These are phyloP conservation scores for Davidsoniella virescens DNA, from an alignment of 2,329 filamentous ascomycete genomes.

Conservation along the genomic window DNA sequence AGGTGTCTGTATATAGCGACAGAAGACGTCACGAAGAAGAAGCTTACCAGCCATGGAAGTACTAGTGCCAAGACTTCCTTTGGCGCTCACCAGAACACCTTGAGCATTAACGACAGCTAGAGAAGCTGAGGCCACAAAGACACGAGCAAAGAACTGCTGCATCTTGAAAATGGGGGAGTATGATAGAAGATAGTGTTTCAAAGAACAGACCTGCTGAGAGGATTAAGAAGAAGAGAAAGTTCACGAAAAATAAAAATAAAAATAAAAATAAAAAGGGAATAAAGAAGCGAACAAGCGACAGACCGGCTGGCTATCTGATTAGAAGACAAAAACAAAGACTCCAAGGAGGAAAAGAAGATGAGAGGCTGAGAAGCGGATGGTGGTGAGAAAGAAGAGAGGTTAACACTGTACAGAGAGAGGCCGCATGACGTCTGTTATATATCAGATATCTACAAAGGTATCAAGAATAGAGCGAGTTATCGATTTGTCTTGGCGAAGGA, in stretches of 20 bases:
- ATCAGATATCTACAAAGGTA: too few species aligned
- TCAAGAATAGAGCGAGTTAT: too few species aligned
- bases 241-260: not conserved
- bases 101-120: constrained; percentile 24
- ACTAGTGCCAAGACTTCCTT: constrained; percentile 26
- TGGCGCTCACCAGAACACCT: constrained; percentile 30
- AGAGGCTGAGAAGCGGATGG: not conserved
- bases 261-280: constrained; percentile 1
- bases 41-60: constrained; percentile 33
- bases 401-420: not conserved
- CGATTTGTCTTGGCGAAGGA: too few species aligned
- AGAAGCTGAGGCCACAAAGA: constrained; percentile 2
- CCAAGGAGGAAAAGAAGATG: not conserved
- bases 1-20: constrained; percentile 28
- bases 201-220: too few species aligned
- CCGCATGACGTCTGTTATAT: too few species aligned
- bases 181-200: not conserved
- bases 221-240: not conserved
- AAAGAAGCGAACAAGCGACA: constrained; percentile 2
- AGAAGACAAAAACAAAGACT: too few species aligned
- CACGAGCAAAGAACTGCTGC: not conserved
- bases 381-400: not conserved
- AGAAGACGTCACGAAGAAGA: constrained; percentile 26
- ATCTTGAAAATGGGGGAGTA: not conserved
- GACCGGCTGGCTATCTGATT: constrained; percentile 8